A percentile compares a stretch with the other conserved stretches of the same genome.
Conservation (phyloP, 2,329 filamentous ascomycete genomes). For the Cadophora malorum region DNA sequence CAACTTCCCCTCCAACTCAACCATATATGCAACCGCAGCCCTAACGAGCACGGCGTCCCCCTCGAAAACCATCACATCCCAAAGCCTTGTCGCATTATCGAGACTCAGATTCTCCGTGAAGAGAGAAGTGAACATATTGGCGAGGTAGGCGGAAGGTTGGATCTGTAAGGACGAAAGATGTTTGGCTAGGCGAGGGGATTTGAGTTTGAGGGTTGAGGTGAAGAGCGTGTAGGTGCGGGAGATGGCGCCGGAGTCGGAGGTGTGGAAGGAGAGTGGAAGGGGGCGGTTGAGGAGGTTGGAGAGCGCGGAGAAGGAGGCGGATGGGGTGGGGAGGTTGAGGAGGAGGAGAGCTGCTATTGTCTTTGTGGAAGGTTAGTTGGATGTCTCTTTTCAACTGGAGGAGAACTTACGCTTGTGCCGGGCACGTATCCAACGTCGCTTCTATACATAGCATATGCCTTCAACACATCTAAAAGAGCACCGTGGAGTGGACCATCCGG, state of each 20-base stretch:
- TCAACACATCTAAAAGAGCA: slow-evolving; percentile 73
- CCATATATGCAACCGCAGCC: slow-evolving; percentile 72
- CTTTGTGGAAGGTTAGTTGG: slow-evolving; percentile 48
- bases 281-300: slow-evolving; percentile 81
- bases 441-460: slow-evolving; percentile 82
- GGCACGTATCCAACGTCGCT: slow-evolving; percentile 80
- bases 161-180: slow-evolving; percentile 63
- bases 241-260: slow-evolving; percentile 72
- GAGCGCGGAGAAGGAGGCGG: slow-evolving; percentile 72
- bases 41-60: slow-evolving; percentile 75
- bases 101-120: slow-evolving; percentile 69
- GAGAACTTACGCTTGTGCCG: slow-evolving; percentile 72
- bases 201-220: slow-evolving; percentile 68
- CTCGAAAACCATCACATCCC: slow-evolving; percentile 86
- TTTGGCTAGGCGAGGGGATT: slow-evolving; percentile 66
- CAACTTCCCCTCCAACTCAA: slow-evolving; percentile 55
- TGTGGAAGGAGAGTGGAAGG: slow-evolving; percentile 76
- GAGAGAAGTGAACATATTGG: slow-evolving; percentile 65
- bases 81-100: slow-evolving; percentile 74
- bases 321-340: slow-evolving; percentile 69
- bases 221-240: slow-evolving; percentile 72
- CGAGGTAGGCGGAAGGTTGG: slow-evolving; percentile 60
- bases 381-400: slow-evolving; percentile 23
- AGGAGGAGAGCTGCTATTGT: slow-evolving; percentile 76
- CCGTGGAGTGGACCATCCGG: slow-evolving; percentile 64